Percentiles rank a stretch among this genome's conserved stretches.
These are phyloP conservation scores for Neurospora tetrasperma DNA, from an alignment of 495 filamentous ascomycete species.

Conservation along the genomic window DNA sequence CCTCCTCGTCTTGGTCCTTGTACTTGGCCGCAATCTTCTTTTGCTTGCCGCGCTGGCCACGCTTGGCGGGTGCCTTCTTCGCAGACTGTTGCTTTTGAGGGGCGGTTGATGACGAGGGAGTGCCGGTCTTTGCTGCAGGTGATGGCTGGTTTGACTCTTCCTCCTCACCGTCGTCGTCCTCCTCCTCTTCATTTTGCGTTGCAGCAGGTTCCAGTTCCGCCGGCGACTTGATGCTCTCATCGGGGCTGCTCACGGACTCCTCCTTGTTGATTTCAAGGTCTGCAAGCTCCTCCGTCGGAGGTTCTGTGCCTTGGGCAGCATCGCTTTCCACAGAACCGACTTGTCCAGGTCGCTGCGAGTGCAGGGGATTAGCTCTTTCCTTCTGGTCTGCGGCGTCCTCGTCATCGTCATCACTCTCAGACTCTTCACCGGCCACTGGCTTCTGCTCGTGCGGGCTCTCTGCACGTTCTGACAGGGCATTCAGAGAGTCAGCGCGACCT, in stretches of 20 bases:
- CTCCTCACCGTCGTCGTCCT: constrained; percentile 15
- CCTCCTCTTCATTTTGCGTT: constrained; percentile 10
- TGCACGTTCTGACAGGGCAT: background rate
- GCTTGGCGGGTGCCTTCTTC: constrained; percentile 40
- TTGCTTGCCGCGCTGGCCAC: constrained; percentile 74
- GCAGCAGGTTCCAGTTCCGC: constrained; percentile 3
- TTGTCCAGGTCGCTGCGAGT: constrained; percentile 21
- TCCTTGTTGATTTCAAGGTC: constrained; percentile 23
- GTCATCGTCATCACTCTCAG: constrained; percentile 26
- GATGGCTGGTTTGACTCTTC: constrained; percentile 8
- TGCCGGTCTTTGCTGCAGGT: background rate
- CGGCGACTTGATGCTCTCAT: background rate
- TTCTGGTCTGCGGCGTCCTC: constrained; percentile 26
- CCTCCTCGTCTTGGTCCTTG: constrained; percentile 88
- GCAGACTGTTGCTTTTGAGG: constrained; percentile 9
- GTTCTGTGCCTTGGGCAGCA: background rate
- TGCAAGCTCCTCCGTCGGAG: constrained; percentile 20
- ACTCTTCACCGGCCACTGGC: constrained; percentile 18
- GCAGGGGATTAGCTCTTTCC: constrained; percentile 33
- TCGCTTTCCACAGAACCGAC: constrained; percentile 18
- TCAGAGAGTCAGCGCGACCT: constrained; percentile 3
- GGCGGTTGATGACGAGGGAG: background rate
- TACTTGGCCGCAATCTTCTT: constrained; percentile 89
- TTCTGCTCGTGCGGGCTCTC: background rate
- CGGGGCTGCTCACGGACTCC: background rate